Conservation (phyloP, 169 alveolate species). For the Plasmodium gonderi region DNA sequence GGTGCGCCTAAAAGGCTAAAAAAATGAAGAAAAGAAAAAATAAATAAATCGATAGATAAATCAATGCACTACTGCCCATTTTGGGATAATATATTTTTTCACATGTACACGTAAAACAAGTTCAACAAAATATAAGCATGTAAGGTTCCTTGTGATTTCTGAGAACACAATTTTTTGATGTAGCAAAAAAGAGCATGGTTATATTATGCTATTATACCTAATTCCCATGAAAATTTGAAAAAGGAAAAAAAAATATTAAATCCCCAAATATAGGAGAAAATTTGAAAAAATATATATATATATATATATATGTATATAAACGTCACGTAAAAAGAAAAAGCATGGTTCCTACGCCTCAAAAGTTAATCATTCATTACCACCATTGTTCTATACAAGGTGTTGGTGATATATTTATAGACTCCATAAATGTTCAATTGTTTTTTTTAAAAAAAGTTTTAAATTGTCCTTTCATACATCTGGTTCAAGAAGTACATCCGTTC, state of each 20-base stretch:
- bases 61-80: neutral
- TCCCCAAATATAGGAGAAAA: neutral
- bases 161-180: neutral
- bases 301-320: neutral
- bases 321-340: neutral
- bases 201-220: neutral
- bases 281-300: neutral
- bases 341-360: conserved; percentile 63
- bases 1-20: neutral
- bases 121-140: neutral
- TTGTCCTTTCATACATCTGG: conserved; percentile 62
- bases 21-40: neutral
- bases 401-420: conserved; percentile 69
- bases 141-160: neutral
- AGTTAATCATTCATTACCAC: conserved; percentile 69
- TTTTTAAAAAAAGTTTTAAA: conserved; percentile 60
- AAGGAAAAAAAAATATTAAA: neutral
- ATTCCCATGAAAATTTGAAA: neutral
- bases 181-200: neutral
- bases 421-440: conserved; percentile 59
- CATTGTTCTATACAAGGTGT: conserved; percentile 68
- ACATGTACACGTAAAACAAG: neutral
- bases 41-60: too few species aligned
- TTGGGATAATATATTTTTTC: neutral
- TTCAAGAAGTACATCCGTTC: conserved; percentile 62